Evolutionary conservation across 2,329 filamentous ascomycete species (phyloP).

Genomic region (Penicillium sp.): DNA sequence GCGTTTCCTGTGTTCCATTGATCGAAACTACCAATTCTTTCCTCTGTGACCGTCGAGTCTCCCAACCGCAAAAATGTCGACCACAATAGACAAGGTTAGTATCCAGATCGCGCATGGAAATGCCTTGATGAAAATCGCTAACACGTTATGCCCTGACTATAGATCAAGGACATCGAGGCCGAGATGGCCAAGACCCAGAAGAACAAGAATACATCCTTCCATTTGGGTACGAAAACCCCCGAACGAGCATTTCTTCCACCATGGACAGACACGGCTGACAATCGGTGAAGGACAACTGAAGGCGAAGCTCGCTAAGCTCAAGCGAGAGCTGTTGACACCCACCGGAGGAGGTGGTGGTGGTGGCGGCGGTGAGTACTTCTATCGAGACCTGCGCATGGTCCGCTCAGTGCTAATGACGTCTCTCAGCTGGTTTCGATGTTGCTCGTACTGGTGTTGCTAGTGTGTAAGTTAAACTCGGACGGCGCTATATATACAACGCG

Average conservation of each 20-base stretch:
- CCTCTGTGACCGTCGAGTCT: constrained; percentile 7
- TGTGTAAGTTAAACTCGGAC: constrained; percentile 52
- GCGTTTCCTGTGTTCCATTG: constrained; percentile 5
- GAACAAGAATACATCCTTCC: constrained; percentile 91
- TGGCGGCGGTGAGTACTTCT: constrained; percentile 54
- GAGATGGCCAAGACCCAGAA: constrained; percentile 98
- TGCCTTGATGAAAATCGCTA: constrained; percentile 13
- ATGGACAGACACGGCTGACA: constrained; percentile 17
- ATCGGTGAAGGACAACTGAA: constrained; percentile 68
- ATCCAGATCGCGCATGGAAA: constrained; percentile 12
- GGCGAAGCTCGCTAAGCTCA: constrained; percentile 96
- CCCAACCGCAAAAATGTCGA: constrained; percentile 68
- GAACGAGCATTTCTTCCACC: constrained; percentile 1
- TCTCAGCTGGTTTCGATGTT: constrained; percentile 81
- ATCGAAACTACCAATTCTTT: constrained; percentile 3
- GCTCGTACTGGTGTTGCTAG: constrained; percentile 95
- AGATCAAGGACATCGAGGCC: constrained; percentile 96
- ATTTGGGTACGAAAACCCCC: constrained; percentile 59
- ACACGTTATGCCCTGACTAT: constrained; percentile 33
- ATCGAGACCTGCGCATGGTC: constrained; percentile 1
- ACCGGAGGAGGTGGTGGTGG: constrained; percentile 74
- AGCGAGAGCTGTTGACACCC: constrained; percentile 89
- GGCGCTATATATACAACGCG: neutral
- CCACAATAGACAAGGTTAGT: constrained; percentile 95
- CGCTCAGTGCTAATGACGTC: constrained; percentile 16